Percentiles rank a stretch among this genome's conserved stretches.
These are phyloP conservation scores for Trichoderma erinaceum DNA, from an alignment of 495 filamentous ascomycete species.

Conservation along the genomic window DNA sequence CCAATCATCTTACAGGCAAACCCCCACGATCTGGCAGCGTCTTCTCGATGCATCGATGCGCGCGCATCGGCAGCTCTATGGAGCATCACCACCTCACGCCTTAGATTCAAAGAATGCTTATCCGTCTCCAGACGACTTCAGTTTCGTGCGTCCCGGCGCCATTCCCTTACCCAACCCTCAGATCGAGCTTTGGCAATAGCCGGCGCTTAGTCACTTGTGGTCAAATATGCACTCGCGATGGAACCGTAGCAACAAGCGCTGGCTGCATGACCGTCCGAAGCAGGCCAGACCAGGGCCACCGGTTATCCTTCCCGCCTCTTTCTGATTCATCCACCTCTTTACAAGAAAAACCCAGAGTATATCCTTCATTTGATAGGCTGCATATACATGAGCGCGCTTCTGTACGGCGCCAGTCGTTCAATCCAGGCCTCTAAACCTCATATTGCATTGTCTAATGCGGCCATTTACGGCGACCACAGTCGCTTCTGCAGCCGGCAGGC, in stretches of 20 bases:
- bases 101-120: background rate
- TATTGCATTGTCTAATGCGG: background rate
- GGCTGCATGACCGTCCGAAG: conserved; percentile 1
- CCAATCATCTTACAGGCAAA: background rate
- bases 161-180: background rate
- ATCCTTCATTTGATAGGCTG: background rate
- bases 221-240: background rate
- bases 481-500: background rate
- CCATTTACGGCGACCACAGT: background rate
- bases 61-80: conserved; percentile 1
- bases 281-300: background rate
- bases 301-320: background rate
- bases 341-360: background rate
- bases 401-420: conserved; percentile 1
- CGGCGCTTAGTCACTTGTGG: background rate
- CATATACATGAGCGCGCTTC: conserved; percentile 3
- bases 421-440: background rate
- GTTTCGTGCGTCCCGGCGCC: background rate
- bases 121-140: background rate
- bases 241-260: conserved; percentile 10
- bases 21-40: conserved; percentile 3
- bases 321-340: background rate
- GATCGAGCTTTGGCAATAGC: background rate
- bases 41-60: background rate
- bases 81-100: background rate